These are phyloP conservation scores for Rheum nobile DNA, from an alignment of 148 eudicot genomes.

Conservation along the genomic window DNA sequence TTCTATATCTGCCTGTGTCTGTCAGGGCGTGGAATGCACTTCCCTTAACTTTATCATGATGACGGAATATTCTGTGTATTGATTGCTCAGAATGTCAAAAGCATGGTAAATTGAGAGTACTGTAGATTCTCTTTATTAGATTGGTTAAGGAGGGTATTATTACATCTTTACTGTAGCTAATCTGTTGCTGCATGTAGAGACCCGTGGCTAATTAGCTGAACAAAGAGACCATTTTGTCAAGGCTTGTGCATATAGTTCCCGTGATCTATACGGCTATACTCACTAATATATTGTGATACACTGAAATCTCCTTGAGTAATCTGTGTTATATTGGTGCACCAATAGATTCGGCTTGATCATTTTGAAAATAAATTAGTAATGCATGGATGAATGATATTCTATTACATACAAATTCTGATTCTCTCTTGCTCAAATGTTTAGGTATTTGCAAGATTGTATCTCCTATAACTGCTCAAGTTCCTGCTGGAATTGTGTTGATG, in stretches of 20 bases:
- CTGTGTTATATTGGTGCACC: neutral
- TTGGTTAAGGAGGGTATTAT: neutral
- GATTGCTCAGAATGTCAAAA: neutral
- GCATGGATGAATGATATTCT: neutral
- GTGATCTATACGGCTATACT: no score
- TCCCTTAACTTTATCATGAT: neutral
- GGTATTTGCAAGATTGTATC: conserved; percentile 96
- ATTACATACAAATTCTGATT: neutral
- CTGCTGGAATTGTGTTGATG: conserved; percentile 91
- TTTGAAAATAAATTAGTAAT: neutral
- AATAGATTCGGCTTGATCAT: neutral
- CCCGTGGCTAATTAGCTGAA: neutral
- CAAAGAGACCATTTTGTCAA: neutral
- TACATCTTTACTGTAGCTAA: neutral
- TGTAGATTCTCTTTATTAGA: neutral
- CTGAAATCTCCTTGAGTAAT: neutral
- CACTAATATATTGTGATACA: neutral
- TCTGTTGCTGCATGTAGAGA: neutral
- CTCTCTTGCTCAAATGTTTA: conserved; percentile 12
- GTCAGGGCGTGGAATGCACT: neutral
- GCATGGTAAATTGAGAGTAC: neutral
- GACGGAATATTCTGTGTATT: neutral
- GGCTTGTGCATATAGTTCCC: neutral
- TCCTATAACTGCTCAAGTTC: conserved; percentile 76
- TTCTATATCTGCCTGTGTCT: neutral